A percentile compares a stretch with the other conserved stretches of the same genome.
phyloP scores from a whole-genome alignment of 331 rosid genomes.

The Telfairia occidentalis region DNA sequence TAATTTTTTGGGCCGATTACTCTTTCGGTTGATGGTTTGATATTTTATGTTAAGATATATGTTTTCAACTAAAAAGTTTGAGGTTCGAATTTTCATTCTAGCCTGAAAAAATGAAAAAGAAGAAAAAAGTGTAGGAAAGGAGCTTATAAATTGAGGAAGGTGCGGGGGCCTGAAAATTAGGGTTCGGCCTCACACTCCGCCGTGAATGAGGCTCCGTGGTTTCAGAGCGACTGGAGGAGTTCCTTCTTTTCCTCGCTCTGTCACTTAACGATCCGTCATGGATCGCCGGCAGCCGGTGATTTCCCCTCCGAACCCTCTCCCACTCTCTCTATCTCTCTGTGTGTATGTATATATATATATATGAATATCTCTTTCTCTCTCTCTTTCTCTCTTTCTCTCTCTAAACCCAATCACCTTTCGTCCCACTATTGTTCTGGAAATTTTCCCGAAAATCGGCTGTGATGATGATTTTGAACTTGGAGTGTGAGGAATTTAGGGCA shows the following conservation, averaged over 20 bases:
- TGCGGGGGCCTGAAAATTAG: not conserved
- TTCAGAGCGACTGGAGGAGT: slow-evolving; percentile 9
- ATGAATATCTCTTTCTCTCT: not conserved
- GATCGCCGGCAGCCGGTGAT: not conserved
- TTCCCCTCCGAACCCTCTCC: not conserved
- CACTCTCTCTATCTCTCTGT: not conserved
- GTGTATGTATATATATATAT: not conserved
- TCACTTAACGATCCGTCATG: too few relatives aligned
- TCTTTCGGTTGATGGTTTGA: too few relatives aligned
- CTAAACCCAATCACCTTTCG: too few relatives aligned
- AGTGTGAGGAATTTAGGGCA: slow-evolving; percentile 10
- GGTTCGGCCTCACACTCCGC: slow-evolving; percentile 6
- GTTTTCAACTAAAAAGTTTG: too few relatives aligned
- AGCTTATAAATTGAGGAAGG: not conserved
- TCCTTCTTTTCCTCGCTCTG: slow-evolving; percentile 10
- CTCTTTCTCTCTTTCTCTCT: not conserved
- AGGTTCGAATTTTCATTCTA: too few relatives aligned
- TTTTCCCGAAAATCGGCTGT: not conserved
- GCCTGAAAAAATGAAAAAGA: too few relatives aligned
- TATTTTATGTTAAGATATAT: too few relatives aligned
- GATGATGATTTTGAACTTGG: not conserved
- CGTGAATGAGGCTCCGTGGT: slow-evolving; percentile 3
- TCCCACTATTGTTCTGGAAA: not conserved
- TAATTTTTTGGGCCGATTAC: too few relatives aligned
- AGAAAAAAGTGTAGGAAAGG: too few relatives aligned